These are phyloP conservation scores for Bretschneidera sinensis DNA, from an alignment of 345 rosid species.

Conservation along the genomic window DNA sequence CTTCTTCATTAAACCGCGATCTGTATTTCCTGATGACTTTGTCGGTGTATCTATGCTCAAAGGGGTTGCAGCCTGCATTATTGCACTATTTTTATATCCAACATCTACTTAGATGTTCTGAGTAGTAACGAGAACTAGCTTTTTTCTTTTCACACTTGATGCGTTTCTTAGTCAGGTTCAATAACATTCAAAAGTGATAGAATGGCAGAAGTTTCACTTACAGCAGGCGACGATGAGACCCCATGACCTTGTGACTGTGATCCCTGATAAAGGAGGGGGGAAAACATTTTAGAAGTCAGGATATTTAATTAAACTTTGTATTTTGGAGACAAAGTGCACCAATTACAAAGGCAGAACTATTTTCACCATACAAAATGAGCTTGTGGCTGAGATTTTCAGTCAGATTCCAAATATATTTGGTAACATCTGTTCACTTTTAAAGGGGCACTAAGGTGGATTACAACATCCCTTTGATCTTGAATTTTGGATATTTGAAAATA, in stretches of 20 bases:
- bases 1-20: slow-evolving; percentile 74
- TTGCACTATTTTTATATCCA: slow-evolving; percentile 19
- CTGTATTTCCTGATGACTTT: slow-evolving; percentile 58
- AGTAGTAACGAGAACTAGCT: neutral
- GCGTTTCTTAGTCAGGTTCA: neutral
- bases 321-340: too few species aligned
- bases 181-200: neutral
- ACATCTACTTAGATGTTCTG: neutral
- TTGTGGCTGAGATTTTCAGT: neutral
- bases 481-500: neutral
- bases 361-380: neutral
- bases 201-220: slow-evolving; percentile 41
- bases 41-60: slow-evolving; percentile 48
- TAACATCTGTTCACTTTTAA: neutral
- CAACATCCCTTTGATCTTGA: neutral
- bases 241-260: slow-evolving; percentile 47
- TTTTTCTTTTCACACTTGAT: neutral
- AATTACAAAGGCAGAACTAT: neutral
- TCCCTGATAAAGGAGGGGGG: slow-evolving; percentile 27
- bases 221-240: slow-evolving; percentile 40
- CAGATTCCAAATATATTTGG: neutral
- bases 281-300: neutral
- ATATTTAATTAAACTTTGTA: neutral
- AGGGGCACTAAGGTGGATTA: neutral
- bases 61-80: slow-evolving; percentile 47